Percentiles rank a stretch among this genome's conserved stretches.
These are phyloP conservation scores for Fraxinus velutina DNA, from an alignment of 305 asterid genomes.

Conservation along the genomic window DNA sequence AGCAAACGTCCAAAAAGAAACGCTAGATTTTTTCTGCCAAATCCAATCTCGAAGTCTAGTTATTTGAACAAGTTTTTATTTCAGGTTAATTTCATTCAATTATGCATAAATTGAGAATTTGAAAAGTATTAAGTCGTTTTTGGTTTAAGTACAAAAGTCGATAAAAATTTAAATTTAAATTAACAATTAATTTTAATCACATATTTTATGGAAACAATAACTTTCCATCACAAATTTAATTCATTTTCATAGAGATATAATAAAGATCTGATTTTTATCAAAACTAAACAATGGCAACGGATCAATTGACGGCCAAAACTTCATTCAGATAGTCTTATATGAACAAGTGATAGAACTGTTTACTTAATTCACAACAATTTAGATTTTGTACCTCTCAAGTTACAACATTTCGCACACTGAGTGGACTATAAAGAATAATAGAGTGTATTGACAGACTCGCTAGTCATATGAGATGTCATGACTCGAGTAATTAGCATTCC, in stretches of 20 bases:
- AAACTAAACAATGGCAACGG: neutral
- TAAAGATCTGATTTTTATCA: neutral
- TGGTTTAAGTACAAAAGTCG: neutral
- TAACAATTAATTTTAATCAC: neutral
- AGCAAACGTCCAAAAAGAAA: conserved; percentile 27
- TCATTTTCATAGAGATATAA: neutral
- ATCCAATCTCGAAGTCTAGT: neutral
- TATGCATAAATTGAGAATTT: neutral
- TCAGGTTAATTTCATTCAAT: neutral
- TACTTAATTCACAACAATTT: neutral
- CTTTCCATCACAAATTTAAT: neutral
- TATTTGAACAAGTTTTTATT: neutral
- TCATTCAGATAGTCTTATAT: neutral
- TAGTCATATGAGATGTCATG: neutral
- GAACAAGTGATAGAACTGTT: too few relatives aligned
- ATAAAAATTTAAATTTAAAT: neutral
- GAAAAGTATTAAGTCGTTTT: neutral
- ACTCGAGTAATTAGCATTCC: neutral
- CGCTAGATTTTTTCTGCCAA: conserved; percentile 2
- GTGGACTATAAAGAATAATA: neutral
- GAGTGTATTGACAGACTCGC: neutral
- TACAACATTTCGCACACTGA: neutral
- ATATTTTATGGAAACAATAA: neutral
- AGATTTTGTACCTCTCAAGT: neutral
- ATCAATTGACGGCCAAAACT: neutral